Evolutionary conservation across 192 early-diverging fungal genomes (phyloP).

Genomic region (Podila epigama): DNA sequence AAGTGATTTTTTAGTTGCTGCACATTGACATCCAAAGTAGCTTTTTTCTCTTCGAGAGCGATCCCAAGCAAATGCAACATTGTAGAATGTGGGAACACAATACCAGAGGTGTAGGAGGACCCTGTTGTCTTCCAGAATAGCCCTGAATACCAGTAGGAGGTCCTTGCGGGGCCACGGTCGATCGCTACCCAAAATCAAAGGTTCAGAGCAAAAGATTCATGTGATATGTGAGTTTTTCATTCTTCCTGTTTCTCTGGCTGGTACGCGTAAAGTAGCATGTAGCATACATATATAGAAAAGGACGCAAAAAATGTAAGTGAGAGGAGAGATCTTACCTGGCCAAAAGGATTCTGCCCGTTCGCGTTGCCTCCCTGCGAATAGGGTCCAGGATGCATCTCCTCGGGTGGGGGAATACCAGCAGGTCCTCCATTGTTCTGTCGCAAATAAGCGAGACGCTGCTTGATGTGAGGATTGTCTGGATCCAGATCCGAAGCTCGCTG

Average conservation of each 20-base stretch:
- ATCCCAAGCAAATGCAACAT: not conserved
- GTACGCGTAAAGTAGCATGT: not conserved
- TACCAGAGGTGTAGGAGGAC: slow-evolving; percentile 31
- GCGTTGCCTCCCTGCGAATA: slow-evolving; percentile 17
- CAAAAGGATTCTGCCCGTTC: slow-evolving; percentile 32
- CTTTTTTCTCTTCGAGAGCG: too few species aligned
- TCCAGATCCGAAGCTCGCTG: slow-evolving; percentile 92
- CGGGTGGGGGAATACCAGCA: slow-evolving; percentile 25
- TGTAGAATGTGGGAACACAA: not conserved
- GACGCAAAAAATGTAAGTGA: not conserved
- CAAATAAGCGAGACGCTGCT: slow-evolving; percentile 71
- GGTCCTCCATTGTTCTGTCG: slow-evolving; percentile 38
- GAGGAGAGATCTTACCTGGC: slow-evolving; percentile 11
- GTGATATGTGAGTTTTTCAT: not conserved
- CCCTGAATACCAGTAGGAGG: slow-evolving; percentile 47
- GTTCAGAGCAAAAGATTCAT: not conserved
- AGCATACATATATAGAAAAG: not conserved
- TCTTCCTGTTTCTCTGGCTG: too few species aligned
- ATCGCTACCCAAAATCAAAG: slow-evolving; percentile 3
- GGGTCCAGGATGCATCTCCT: slow-evolving; percentile 36
- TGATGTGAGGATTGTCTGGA: slow-evolving; percentile 85
- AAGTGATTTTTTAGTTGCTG: too few species aligned
- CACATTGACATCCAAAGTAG: too few species aligned
- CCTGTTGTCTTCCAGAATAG: slow-evolving; percentile 41
- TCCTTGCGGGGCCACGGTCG: slow-evolving; percentile 39